These are phyloP conservation scores for Fusarium neocosmosporiellum DNA, from an alignment of 2,329 filamentous ascomycete species.

Conservation along the genomic window DNA sequence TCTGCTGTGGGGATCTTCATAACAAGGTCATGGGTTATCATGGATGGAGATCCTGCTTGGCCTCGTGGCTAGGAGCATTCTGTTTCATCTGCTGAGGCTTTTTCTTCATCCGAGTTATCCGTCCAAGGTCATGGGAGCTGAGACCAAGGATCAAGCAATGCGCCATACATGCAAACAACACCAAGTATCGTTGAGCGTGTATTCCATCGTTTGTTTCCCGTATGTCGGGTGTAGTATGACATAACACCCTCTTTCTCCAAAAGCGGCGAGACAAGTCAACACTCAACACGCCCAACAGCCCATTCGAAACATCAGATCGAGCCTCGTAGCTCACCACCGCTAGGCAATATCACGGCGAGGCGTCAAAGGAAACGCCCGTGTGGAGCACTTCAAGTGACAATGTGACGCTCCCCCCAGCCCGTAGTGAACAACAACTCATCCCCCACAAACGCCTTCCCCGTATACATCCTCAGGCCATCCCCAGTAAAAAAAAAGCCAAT, in stretches of 20 bases:
- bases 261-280: neutral
- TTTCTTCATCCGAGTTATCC: neutral
- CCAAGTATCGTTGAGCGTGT: neutral
- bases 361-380: conserved; percentile 6
- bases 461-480: conserved; percentile 3
- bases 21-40: neutral
- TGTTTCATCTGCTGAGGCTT: neutral
- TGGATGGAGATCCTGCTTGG: neutral
- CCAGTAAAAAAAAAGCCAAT: neutral
- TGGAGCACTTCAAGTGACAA: conserved; percentile 9
- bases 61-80: neutral
- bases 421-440: no score
- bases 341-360: conserved; percentile 14
- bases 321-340: neutral
- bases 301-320: neutral
- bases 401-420: conserved; percentile 7
- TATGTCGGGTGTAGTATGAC: neutral
- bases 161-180: neutral
- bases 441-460: neutral
- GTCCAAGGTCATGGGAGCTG: neutral
- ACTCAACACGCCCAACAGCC: neutral
- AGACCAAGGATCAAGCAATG: neutral
- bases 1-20: neutral
- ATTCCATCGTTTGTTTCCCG: neutral
- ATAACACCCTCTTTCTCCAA: neutral